A percentile compares a stretch with the other conserved stretches of the same genome.
These are phyloP conservation scores for Suillus plorans DNA, from an alignment of 768 basidiomycete genomes.

Conservation along the genomic window DNA sequence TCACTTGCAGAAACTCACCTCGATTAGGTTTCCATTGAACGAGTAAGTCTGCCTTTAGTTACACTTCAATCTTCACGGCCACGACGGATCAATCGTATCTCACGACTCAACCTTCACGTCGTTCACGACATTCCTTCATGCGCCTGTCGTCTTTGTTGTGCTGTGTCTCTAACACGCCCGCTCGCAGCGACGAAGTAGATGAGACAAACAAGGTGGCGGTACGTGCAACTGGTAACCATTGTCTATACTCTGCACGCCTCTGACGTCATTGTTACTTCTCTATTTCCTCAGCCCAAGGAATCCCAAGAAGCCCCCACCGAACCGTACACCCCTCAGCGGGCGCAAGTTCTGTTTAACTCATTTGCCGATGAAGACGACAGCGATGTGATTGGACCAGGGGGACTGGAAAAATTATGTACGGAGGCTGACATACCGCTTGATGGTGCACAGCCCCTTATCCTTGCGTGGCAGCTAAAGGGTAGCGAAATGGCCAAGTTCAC, in stretches of 20 bases:
- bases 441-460: conserved; percentile 65
- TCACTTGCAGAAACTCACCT: conserved; percentile 24
- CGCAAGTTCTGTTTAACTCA: conserved; percentile 54
- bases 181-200: conserved; percentile 49
- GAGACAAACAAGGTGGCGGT: conserved; percentile 31
- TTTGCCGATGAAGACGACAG: conserved; percentile 58
- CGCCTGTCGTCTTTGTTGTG: conserved; percentile 60
- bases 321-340: conserved; percentile 51
- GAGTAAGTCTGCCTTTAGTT: conserved; percentile 30
- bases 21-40: conserved; percentile 22
- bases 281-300: not conserved
- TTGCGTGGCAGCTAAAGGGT: conserved; percentile 74
- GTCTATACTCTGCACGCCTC: conserved; percentile 21
- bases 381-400: conserved; percentile 65
- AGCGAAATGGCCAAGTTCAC: conserved; percentile 73
- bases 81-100: conserved; percentile 12
- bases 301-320: conserved; percentile 11
- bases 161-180: conserved; percentile 56
- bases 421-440: conserved; percentile 75
- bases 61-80: conserved; percentile 14
- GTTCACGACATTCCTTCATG: conserved; percentile 47
- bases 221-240: conserved; percentile 15
- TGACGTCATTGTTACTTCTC: conserved; percentile 8
- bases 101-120: conserved; percentile 10
- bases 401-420: conserved; percentile 67